phyloP scores from a whole-genome alignment of 768 basidiomycete species.

The Boletus reticulatus region DNA sequence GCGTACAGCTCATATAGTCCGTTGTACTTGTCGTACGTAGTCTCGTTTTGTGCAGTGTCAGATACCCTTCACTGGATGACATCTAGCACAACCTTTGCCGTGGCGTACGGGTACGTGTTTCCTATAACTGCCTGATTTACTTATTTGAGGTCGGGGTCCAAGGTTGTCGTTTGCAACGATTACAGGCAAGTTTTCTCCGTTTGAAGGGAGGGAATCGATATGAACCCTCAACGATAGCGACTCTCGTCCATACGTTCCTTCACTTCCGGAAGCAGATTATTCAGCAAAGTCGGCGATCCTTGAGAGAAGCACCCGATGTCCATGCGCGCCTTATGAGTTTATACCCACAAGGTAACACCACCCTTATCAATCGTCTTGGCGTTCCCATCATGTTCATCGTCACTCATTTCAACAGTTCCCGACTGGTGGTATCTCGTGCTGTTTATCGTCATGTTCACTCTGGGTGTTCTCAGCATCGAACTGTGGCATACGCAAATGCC shows the following conservation, averaged over 20 bases:
- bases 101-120: slow-evolving; percentile 30
- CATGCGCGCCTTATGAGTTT: slow-evolving; percentile 78
- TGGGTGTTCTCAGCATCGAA: slow-evolving; percentile 69
- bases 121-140: neutral
- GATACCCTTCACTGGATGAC: neutral
- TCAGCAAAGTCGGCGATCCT: slow-evolving; percentile 63
- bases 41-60: neutral
- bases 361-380: neutral
- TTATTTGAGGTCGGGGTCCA: slow-evolving; percentile 25
- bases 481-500: slow-evolving; percentile 74
- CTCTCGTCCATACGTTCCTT: slow-evolving; percentile 39
- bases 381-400: neutral
- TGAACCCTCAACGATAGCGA: slow-evolving; percentile 15
- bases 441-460: slow-evolving; percentile 67
- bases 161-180: slow-evolving; percentile 82
- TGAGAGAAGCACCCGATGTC: slow-evolving; percentile 79
- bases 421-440: slow-evolving; percentile 82
- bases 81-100: slow-evolving; percentile 24
- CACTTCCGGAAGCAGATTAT: slow-evolving; percentile 81
- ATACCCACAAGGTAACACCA: slow-evolving; percentile 47
- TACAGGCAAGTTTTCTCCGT: slow-evolving; percentile 44
- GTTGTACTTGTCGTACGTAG: slow-evolving; percentile 48
- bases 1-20: slow-evolving; percentile 58
- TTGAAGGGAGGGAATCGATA: neutral
- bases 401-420: slow-evolving; percentile 48